Evolutionary conservation across 495 filamentous ascomycete genomes (phyloP), one percentile per base, ranked within the genome.

Genomic region (Xylaria telfairii): DNA sequence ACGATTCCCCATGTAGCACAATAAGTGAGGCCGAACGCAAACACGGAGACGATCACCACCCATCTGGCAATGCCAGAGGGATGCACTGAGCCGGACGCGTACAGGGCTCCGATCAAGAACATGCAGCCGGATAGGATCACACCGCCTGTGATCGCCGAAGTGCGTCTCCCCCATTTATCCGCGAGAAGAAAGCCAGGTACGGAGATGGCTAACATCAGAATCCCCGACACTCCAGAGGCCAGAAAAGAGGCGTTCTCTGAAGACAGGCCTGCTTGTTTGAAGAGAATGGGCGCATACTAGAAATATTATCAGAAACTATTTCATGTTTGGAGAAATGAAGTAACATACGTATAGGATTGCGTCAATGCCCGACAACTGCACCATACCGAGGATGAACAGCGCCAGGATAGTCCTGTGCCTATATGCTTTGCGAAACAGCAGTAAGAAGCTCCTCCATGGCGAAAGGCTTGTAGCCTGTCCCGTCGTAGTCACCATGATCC

Each of bases 91-190:
- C 81, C 77, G 4, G 83, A 78, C 0, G 87, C 88, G 56, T 89
- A 89, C 0, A 90, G 80, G 2, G 42, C 34, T 0, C 81, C 81
- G 26, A 83, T 80, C 5, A 77, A 30, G 26, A 81, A 71, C 80
- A 83, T 82, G 61, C 65, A 81, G 39, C 80, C 80, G 3, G 82
- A 77, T 3, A 87, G 71, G 12, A 81, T 79, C 0, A 88, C 60
- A 13, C 89, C 90, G 17, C 90, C 90, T 21, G 78, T 81, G 28
- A 91, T 84, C 24, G 85, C 83, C 21, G 82, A 85, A n/a, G 85
- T 85, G 1, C 87, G 86, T 61, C 90, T 86, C 19, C 89, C 88
- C 89, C 88, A 91, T 67, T 85, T 84, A 71, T 92, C 90, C 2
- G 87, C 85, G 51, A 84, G 86, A 32, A 92, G 71, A 41, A 90